Base-by-base conservation (phyloP, 1,284 basidiomycete genomes). In the Boletus sp. region DNA sequence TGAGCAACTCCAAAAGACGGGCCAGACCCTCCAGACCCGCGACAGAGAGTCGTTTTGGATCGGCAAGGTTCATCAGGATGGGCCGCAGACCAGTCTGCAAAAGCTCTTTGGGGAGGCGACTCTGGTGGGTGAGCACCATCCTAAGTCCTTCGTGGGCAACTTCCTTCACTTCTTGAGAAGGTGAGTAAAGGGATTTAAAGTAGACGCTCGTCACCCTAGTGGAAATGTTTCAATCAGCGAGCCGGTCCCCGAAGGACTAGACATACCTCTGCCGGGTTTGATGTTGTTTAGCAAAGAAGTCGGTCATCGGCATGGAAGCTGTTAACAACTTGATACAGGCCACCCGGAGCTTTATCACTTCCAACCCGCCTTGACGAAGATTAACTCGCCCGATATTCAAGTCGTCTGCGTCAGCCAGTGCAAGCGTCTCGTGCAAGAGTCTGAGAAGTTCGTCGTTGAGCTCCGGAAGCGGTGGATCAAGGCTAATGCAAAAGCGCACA, bases 111-210 rank as follows among this genome's bases (percentile, higher is more conserved):
- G 97, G 98, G 55, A 99, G 83, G 64, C 97, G 91, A 68, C 88
- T 91, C 75, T 98, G 95, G 70, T 95, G 91, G 6, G 87, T 86
- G 51, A 99, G 81, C 4, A 98, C 94, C 77, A 94, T 91, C 64
- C 92, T 87, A 51, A 99, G 84, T 54, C 95, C 95, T 67, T 97
- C 93, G 70, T 98, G 95, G 2, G 97, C 96, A 14, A 95, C 95
- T 68, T 97, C 90, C 69, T 98, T 98, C 63, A 99, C 93, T 71
- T 98, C 95, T 17, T 88, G 83, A n/a, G 90, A 93, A 25, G 89
- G 84, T 6, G 96, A 97, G 77, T 99, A 99, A 49, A 99, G 84
- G 19, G 97, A 96, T 78, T 99, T 99, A 86, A 99, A 99, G 79
- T 99, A 99, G 25, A 98, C 94, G 35, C 92, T 84, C 28, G 95